Evolutionary conservation across 495 filamentous ascomycete species (phyloP), one percentile per base, ranked within the genome.

Genomic region (Hypoxylon lenormandii): DNA sequence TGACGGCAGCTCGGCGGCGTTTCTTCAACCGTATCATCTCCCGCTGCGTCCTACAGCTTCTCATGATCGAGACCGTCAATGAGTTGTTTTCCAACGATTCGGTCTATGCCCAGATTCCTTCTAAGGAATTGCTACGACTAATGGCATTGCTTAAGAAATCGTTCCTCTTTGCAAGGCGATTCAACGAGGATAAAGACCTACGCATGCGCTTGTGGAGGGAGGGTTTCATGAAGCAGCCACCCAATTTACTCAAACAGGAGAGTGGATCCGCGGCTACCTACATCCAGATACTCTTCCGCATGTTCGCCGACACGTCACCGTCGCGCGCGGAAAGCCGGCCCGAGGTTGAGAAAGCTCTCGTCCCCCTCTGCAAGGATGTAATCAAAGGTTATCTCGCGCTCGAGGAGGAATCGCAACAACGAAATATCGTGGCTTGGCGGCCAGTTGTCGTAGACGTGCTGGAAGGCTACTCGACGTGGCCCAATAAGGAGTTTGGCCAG

Each of bases 21-120:
- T 97, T 97, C 79, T 99, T 99, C 84, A 99, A 98, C 78, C 91
- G 94, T 69, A 99, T 99, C 76, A 99, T 99, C 79, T 96, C 92
- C n/a, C 94, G 94, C 70, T 99, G 95, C 77, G 96, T 99, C 10
- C 83, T 99, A 12, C 96, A 98, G 75, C 84, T 99, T 3, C 88
- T 99, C 53, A 97, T 98, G 92, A 99, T 99, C 77, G 96, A 98
- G 76, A 99, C 95, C 0, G 95, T 99, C 38, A 94, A 96, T 69
- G 95, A 99, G 77, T 87, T 99, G 23, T 98, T 99, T 82, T 96
- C 92, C 55, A 98, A 98, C 75, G 94, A 99, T 72, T 85, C 91
- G 26, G 96, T 99, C 37, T 99, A 98, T 78, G 86, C 88, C 26
- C 87, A 96, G 77, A 98, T 99, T 49, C 95, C 95, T 1, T 94